phyloP scores from a whole-genome alignment of 805 yeast species.

The Candida qinlingensis region DNA sequence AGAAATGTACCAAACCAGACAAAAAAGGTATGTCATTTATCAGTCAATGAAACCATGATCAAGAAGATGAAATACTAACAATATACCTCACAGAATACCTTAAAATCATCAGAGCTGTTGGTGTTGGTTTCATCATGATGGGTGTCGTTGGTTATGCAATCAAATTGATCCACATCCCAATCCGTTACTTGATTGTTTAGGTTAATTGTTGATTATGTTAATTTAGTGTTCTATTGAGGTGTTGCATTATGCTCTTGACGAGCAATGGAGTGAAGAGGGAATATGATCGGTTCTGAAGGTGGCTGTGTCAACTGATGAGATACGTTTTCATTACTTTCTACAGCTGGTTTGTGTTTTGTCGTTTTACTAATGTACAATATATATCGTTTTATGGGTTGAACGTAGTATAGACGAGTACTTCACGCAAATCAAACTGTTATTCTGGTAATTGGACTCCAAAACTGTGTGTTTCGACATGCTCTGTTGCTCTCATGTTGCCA shows the following conservation, averaged over 20 bases:
- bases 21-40: slow-evolving; percentile 50
- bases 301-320: no score
- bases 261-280: no score
- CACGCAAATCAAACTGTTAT: no score
- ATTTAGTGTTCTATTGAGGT: no score
- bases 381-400: not conserved
- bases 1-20: slow-evolving; percentile 91
- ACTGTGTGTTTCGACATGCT: no score
- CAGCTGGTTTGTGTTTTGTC: not conserved
- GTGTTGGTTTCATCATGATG: slow-evolving; percentile 95
- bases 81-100: slow-evolving; percentile 53
- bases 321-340: no score
- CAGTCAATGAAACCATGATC: no score
- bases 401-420: no score
- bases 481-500: no score
- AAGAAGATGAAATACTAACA: slow-evolving; percentile 3
- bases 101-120: slow-evolving; percentile 90
- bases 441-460: no score
- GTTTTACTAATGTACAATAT: not conserved
- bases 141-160: slow-evolving; percentile 96
- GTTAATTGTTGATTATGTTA: not conserved
- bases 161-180: slow-evolving; percentile 91
- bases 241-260: no score
- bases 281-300: no score
- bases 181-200: slow-evolving; percentile 90